phyloP scores from a whole-genome alignment of 2,329 filamentous ascomycete species.

The Apiospora aurea region DNA sequence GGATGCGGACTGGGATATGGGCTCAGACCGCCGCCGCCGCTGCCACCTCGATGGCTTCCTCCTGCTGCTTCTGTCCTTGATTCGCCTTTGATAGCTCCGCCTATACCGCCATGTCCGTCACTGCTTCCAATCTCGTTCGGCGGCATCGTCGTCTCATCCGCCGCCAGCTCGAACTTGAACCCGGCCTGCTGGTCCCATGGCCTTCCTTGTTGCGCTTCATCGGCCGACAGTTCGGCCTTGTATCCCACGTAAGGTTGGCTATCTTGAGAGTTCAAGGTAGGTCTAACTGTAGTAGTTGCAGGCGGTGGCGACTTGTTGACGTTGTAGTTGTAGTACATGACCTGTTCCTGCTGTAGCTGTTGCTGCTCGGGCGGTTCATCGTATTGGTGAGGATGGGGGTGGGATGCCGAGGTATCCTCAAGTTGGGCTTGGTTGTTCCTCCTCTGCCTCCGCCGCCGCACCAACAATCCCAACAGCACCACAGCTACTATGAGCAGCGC shows the following conservation, averaged over 20 bases:
- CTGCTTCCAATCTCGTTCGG: slow-evolving; percentile 19
- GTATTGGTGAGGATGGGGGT: not conserved
- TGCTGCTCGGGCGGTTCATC: not conserved
- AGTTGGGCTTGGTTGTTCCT: not conserved
- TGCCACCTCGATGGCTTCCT: not conserved
- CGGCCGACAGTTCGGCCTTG: slow-evolving; percentile 20
- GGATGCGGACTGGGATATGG: slow-evolving; percentile 22
- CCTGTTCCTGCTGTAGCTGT: not conserved
- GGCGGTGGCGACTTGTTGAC: slow-evolving; percentile 1
- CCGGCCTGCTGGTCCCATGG: not conserved
- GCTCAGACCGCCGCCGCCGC: not conserved
- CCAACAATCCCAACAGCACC: slow-evolving; percentile 7
- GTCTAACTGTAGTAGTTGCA: not conserved
- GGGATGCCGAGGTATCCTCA: not conserved
- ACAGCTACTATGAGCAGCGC: slow-evolving; percentile 22
- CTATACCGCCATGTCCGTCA: not conserved
- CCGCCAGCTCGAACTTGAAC: slow-evolving; percentile 27
- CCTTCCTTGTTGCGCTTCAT: not conserved
- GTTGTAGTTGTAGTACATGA: not conserved
- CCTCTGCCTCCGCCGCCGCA: slow-evolving; percentile 22
- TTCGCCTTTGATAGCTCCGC: not conserved
- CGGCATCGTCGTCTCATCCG: slow-evolving; percentile 20
- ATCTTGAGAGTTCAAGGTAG: not conserved
- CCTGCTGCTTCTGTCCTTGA: not conserved
- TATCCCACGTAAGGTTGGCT: slow-evolving; percentile 4